Conservation (phyloP, 768 basidiomycete genomes). For the Agaricus blazei region DNA sequence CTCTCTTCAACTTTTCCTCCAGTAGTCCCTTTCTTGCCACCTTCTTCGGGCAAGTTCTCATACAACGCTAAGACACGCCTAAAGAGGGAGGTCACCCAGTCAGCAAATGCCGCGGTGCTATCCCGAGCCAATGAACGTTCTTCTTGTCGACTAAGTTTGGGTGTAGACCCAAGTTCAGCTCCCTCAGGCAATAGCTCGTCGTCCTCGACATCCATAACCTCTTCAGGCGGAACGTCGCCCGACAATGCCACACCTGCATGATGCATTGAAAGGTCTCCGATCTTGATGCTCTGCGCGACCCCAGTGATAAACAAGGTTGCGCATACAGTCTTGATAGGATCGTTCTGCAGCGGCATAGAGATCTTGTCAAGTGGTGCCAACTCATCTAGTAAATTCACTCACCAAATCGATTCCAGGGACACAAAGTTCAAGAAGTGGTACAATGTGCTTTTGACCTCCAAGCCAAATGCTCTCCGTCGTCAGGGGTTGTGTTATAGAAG, state of each 20-base stretch:
- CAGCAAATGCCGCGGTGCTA: constrained; percentile 75
- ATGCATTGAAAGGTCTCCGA: constrained; percentile 68
- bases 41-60: constrained; percentile 94
- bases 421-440: constrained; percentile 83
- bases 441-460: constrained; percentile 82
- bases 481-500: constrained; percentile 70
- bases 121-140: constrained; percentile 72
- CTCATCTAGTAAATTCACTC: constrained; percentile 15
- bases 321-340: constrained; percentile 75
- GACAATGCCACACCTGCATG: constrained; percentile 52
- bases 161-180: constrained; percentile 33
- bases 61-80: constrained; percentile 76
- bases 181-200: constrained; percentile 48
- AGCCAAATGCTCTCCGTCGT: constrained; percentile 76
- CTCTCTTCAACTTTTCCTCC: constrained; percentile 81
- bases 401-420: constrained; percentile 91
- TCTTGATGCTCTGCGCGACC: constrained; percentile 68
- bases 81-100: constrained; percentile 78
- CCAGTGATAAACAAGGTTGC: constrained; percentile 75
- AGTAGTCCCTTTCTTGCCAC: constrained; percentile 79
- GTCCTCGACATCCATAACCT: constrained; percentile 48
- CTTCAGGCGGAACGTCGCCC: constrained; percentile 48
- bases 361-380: not conserved
- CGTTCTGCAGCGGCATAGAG: constrained; percentile 46
- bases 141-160: constrained; percentile 52